Evolutionary conservation across 1,284 basidiomycete species (phyloP), one percentile per base, ranked within the genome.

Genomic region (Austroboletus novae-zelandiae): DNA sequence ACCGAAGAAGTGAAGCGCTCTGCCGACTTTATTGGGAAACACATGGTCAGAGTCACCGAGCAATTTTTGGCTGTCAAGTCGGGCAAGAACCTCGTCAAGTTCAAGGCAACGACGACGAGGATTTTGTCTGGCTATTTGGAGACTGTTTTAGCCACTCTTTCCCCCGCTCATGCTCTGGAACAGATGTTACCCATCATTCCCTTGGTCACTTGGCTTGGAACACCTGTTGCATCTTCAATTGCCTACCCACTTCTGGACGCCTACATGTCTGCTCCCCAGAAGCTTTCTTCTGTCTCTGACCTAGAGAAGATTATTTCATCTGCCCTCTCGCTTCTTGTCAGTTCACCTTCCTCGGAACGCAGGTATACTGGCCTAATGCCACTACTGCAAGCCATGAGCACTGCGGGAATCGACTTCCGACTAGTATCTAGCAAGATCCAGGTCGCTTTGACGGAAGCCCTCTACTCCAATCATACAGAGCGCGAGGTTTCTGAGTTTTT

Each of bases 281-380:
- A 45, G 13, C 62, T 71, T n/a, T 10, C 20, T 1, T 46, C 55
- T 10, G 15, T 48, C 3, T 41, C 55, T 17, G 69, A 70, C 27
- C 63, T 70, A 55, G 68, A 73, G 41, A 52, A 57, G 0, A 47
- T 73, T 15, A 46, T 72, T 23, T 49, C 48, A 1, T 68, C 54
- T 23, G 57, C 65, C 1, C 40, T 65, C 20, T 59, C 62, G 1
- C 50, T 55, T 47, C 50, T 65, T n/a, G 60, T 55, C 9, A 45
- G 52, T 1, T 17, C 50, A 3, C 35, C 56, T 15, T 32, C 57
- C 23, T 43, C 49, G 27, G 47, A 43, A 17, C 43, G n/a, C 15
- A 34, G 52, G 23, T 57, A 67, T 43, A 37, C 45, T 17, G 55
- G 60, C 25, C 36, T 66, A n/a, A 55, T 56, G 45, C 34, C 55